phyloP scores from a whole-genome alignment of 2,329 filamentous ascomycete genomes.

The Pseudopyricularia javanii region DNA sequence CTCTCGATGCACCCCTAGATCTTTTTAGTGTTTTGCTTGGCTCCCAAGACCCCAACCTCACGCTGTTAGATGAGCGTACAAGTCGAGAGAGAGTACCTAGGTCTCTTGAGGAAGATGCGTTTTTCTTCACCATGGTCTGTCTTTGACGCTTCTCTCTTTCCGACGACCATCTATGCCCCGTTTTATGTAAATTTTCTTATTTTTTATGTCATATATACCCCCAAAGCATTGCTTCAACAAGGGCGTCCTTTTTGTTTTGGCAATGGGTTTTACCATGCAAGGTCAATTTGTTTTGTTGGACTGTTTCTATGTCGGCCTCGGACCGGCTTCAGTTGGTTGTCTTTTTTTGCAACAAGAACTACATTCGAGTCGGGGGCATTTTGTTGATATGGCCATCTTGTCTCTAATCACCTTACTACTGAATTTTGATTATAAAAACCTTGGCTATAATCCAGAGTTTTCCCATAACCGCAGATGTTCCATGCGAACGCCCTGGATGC shows the following conservation, averaged over 20 bases:
- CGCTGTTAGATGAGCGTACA: too few relatives aligned
- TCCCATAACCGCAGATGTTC: too few relatives aligned
- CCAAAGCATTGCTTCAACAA: background rate
- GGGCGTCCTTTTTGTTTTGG: background rate
- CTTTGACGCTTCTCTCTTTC: background rate
- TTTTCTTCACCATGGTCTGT: background rate
- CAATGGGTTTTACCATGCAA: background rate
- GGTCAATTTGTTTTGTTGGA: background rate
- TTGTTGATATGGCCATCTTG: too few relatives aligned
- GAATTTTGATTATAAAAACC: too few relatives aligned
- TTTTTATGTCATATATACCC: constrained; percentile 2
- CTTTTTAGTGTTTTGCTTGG: too few relatives aligned
- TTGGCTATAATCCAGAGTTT: too few relatives aligned
- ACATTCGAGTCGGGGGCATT: too few relatives aligned
- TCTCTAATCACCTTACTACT: too few relatives aligned
- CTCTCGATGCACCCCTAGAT: too few relatives aligned
- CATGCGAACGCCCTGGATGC: too few relatives aligned
- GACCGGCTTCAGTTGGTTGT: background rate
- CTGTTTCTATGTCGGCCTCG: background rate
- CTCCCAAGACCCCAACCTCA: too few relatives aligned
- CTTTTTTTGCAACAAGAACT: background rate
- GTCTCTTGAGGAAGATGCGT: background rate
- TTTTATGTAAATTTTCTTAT: background rate
- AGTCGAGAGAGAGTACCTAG: too few relatives aligned
- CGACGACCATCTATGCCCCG: background rate